Percentiles rank a stretch among this genome's conserved stretches.
These are phyloP conservation scores for Craspedostauros australis DNA, from an alignment of 108 stramenopile species.

Conservation along the genomic window DNA sequence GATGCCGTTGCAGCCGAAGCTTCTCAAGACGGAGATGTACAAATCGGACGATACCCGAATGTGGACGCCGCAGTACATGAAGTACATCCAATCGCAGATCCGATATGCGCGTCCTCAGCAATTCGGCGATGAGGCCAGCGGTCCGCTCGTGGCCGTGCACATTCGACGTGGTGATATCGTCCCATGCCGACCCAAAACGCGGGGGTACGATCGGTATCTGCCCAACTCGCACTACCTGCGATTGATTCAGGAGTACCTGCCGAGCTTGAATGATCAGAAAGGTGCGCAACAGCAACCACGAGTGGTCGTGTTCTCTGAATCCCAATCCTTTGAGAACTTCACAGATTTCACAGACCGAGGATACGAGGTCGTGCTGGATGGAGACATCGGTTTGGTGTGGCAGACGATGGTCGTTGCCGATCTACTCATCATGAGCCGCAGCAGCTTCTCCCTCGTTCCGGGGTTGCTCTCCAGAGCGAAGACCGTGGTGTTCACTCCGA, in stretches of 20 bases:
- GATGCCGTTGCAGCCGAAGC: too few species aligned
- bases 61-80: slow-evolving; percentile 26
- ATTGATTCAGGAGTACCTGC: slow-evolving; percentile 13
- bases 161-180: slow-evolving; percentile 21
- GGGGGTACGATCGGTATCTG: slow-evolving; percentile 11
- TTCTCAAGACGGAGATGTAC: slow-evolving; percentile 5
- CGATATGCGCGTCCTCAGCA: slow-evolving; percentile 14
- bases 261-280: neutral
- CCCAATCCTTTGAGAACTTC: slow-evolving; percentile 14
- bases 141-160: slow-evolving; percentile 7
- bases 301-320: slow-evolving; percentile 17
- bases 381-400: slow-evolving; percentile 7
- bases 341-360: slow-evolving; percentile 7
- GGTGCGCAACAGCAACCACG: neutral
- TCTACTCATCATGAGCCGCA: slow-evolving; percentile 12
- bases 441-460: slow-evolving; percentile 15
- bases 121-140: too few species aligned
- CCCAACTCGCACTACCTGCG: slow-evolving; percentile 17
- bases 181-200: slow-evolving; percentile 10
- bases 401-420: slow-evolving; percentile 11
- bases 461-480: slow-evolving; percentile 3
- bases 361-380: slow-evolving; percentile 14
- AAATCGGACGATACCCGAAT: slow-evolving; percentile 13
- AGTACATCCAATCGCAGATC: slow-evolving; percentile 14
- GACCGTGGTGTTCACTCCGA: slow-evolving; percentile 22